Evolutionary conservation across 1,284 basidiomycete species (phyloP), one percentile per base, ranked within the genome.

Genomic region (Cryptococcus floricola): DNA sequence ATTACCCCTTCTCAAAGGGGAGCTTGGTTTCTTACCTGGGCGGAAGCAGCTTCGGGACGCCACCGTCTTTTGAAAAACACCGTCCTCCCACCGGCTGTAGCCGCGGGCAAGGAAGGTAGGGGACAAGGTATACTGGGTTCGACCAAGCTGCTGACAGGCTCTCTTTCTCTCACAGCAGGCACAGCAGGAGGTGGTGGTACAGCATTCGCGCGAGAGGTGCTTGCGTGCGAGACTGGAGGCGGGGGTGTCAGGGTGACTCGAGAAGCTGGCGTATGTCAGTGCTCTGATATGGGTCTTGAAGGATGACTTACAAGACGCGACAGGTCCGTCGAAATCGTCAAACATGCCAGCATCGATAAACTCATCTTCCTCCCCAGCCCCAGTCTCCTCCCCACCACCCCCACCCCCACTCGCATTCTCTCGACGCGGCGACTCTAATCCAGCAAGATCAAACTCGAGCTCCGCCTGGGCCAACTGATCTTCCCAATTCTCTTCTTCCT

Each of bases 41-140:
- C 45, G 46, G 50, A 25, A 4, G 45, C 27, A 2, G 61, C 50
- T 53, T 47, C 53, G 3, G 64, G 67, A 46, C 61, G 65, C 18
- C 50, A 43, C 27, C 70, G 48, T 42, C 73, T 55, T 50, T 62
- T 63, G 56, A 73, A 73, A 8, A 50, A 52, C 25, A 74, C 60
- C 3, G 47, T 56, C 10, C 50, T 56, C 4, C 73, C 73, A n/a
- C 59, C 56, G 5, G 70, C 67, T 2, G 70, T 74, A 45, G 66
- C 68, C 0, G 71, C 73, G 4, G 49, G n/a, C 7, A 71, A 41
- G 3, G 63, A 58, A 1, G 59, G 63, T 6, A 71, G 54, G 3
- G 60, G 49, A 10, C 65, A 62, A 5, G 52, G 56, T 25, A 16
- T 23, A 25, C 10, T 46, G 18, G 18, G 45, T 46, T 46, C 16